phyloP scores from a whole-genome alignment of 257 asterid genomes.

The Capsicum chinense region DNA sequence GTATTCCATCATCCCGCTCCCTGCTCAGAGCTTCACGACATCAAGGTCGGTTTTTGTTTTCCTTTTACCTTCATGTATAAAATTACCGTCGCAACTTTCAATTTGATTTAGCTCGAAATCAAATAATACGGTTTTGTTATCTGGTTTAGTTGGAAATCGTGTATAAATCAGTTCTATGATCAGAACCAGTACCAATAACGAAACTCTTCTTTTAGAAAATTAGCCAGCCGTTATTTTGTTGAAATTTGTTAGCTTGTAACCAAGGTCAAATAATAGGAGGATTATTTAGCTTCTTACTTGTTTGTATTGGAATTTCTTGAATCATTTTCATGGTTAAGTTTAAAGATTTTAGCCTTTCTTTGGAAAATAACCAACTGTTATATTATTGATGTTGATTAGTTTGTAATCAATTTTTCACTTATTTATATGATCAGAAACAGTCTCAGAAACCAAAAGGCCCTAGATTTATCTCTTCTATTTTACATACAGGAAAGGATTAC shows the following conservation, averaged over 20 bases:
- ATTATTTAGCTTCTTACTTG: too few species aligned
- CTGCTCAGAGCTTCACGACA: not conserved
- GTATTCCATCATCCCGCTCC: conserved; percentile 32
- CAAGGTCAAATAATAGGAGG: too few species aligned
- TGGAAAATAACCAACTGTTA: not conserved
- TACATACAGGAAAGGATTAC: not conserved
- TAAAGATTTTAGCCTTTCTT: not conserved
- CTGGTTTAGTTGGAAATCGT: not conserved
- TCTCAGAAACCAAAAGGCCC: not conserved
- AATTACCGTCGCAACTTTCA: not conserved
- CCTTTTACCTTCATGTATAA: not conserved
- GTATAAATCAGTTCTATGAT: not conserved
- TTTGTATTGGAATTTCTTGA: not conserved
- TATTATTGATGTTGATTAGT: not conserved
- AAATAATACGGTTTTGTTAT: not conserved
- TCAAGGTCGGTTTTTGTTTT: conserved; percentile 6
- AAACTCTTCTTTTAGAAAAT: not conserved
- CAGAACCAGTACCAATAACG: not conserved
- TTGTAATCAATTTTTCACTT: conserved; percentile 3
- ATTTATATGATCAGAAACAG: not conserved
- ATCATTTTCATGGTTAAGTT: not conserved
- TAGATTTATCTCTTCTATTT: not conserved
- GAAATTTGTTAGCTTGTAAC: not conserved
- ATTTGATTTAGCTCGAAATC: not conserved
- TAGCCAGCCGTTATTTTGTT: not conserved